Percentiles rank a stretch among this genome's conserved stretches.
Conservation (phyloP, 164 flowering plant genomes). For the Berberis thunbergii region DNA sequence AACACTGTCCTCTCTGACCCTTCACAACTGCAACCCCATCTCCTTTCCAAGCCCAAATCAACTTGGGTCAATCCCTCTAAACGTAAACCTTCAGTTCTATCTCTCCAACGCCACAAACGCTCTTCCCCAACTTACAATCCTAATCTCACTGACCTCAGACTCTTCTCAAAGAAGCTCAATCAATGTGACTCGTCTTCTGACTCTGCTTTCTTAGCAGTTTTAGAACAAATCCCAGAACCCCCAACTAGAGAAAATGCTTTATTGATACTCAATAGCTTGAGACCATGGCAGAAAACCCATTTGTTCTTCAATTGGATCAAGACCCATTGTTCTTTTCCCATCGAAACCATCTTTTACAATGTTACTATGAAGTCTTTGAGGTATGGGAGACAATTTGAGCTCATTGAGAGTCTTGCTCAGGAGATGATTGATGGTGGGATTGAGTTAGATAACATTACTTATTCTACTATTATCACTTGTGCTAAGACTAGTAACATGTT, state of each 20-base stretch:
- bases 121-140: constrained; percentile 51
- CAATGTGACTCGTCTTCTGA: constrained; percentile 30
- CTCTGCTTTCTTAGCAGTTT: constrained; percentile 28
- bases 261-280: constrained; percentile 58
- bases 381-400: constrained; percentile 64
- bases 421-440: constrained; percentile 69
- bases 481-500: constrained; percentile 61
- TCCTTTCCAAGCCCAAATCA: constrained; percentile 63
- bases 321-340: constrained; percentile 57
- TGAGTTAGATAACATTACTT: constrained; percentile 81
- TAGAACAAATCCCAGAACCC: constrained; percentile 48
- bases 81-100: constrained; percentile 62
- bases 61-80: constrained; percentile 86
- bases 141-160: constrained; percentile 48
- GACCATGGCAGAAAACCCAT: constrained; percentile 61
- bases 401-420: constrained; percentile 59
- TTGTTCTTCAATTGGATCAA: constrained; percentile 81
- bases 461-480: constrained; percentile 91
- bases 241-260: constrained; percentile 69
- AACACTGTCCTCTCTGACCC: constrained; percentile 13
- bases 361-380: constrained; percentile 87
- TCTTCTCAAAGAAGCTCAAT: constrained; percentile 54
- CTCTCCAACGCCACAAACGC: constrained; percentile 64
- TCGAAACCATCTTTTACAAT: constrained; percentile 86
- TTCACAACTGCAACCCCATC: constrained; percentile 18